Base-by-base conservation (phyloP, 108 stramenopile species). In the Conticribra weissflogii region DNA sequence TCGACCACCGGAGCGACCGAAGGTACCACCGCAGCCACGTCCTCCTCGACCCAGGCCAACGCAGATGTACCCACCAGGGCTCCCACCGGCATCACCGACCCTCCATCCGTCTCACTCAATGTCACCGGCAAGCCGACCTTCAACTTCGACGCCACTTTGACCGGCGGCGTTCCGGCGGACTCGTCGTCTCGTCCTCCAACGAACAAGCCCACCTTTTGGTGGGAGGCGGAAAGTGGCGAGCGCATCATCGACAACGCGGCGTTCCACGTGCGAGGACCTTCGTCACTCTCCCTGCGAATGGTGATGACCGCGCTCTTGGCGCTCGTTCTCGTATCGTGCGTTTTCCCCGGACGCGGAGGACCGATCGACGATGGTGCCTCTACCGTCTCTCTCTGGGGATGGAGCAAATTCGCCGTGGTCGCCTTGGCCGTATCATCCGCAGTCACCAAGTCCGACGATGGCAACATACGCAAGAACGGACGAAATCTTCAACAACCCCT, bases 401-500 rank as follows among this genome's bases (percentile, higher is more conserved):
- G 29, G 1, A 44, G 60, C 8, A 63, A 54, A 61, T 22, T 71
- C 41, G 22, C 59, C 28, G 61, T 71, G 3, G 71, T 54, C 21
- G 61, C 71, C 18, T 36, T 71, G 7, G 71, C 60, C 9, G 71
- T 44, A 23, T 44, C 71, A 16, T 52, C 71, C 0, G 7, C 62
- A 27, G 25, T 62, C 32, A 54, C 61, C 0, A 54, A 28, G 32
- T 44, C 60, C 3, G 21, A 19, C 14, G 47, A 62, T 17, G 14
- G 3, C 23, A 58, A 68, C 29, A 51, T 59, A n/a, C 68, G 36
- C 44, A 45, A 30, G 30, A 50, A 24, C 47, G n/a, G 19, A 51
- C 22, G 54, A 21, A 16, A 34, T 21, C 5, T 45, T 23, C 21
- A 18, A 17, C 33, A 44, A 24, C 45, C 54, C 24, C 46, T 68